Base-by-base conservation (phyloP, 768 basidiomycete species). In the Crassisporium funariophilum region DNA sequence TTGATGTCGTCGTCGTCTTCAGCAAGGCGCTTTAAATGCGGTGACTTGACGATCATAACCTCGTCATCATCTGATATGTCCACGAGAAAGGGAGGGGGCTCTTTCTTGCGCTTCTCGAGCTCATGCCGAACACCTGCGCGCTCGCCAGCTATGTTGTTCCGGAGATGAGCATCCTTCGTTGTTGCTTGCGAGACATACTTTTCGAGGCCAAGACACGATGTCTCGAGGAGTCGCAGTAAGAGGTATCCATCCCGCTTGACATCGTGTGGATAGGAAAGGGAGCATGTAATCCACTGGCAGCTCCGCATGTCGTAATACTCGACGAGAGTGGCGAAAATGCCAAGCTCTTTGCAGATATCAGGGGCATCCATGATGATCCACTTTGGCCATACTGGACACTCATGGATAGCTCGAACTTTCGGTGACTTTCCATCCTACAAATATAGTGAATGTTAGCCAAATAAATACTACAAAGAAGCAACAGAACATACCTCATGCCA, bases 361-460 rank as follows among this genome's bases (percentile, higher is more conserved):
- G 23, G 8, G 8, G 10, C 43, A 35, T 44, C 43, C 22, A 21
- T 11, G 5, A 44, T 9, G 5, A 44, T 35, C 43, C 43, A 44
- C 20, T 44, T 44, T 20, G 34, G 43, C 43, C 29, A 45, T 4
- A 16, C 19, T 12, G 6, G 33, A 36, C 44, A 45, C 5, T 45
- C 34, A 22, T 45, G 44, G 15, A 45, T 22, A 3, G 44, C 34
- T n/a, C 34, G 20, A 8, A 34, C 21, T 10, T 33, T 22, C n/a
- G 44, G 43, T 17, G 27, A 8, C 23, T 34, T 17, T 17, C 29
- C 29, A 20, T 44, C 43, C 43, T 44, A 20, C 11, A 20, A 15
- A 22, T 8, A 10, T 5, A 17, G n/a, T 33, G 9, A 44, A 20
- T 44, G 10, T 9, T 15, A 7, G 27, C 13, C 13, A 34, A n/a